Evolutionary conservation across 257 asterid genomes (phyloP), one percentile per base, ranked within the genome.

Genomic region (Gentiana macrophylla): DNA sequence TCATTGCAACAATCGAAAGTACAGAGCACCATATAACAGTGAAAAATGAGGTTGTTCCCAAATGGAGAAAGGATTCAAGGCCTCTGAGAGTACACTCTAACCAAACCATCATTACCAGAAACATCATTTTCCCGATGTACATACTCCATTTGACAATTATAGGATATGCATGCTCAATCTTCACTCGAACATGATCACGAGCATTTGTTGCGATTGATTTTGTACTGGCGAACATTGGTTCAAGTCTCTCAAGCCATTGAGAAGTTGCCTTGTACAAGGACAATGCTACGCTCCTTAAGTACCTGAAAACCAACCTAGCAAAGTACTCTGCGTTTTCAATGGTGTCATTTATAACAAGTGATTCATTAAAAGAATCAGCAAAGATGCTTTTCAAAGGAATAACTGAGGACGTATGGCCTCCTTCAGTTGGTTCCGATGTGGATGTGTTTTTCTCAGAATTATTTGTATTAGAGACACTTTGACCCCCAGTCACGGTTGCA

Each of bases 1-100:
- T 68, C 76, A 84, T 77, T 61, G 88, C 83, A 62, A 74, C 70
- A 44, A 83, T 66, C 12, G 94, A 92, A 56, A 92, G 77, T 64
- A 74, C 67, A 70, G 84, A 67, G 65, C 96, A 92, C 97, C 98
- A 87, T 12, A 88, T 62, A 67, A 92, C 65, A 12, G 89, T 66
- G 80, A 92, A 82, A 81, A 92, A 77, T 12, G 97, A 84, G 9
- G 95, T 73, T 24, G 95, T 87, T 63, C 97, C 90, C 98, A 87
- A 81, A 58, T 81, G 88, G 50, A 87, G 72, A 73, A 92, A 77
- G 35, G 98, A 92, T 61, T 83, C 95, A 5, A 78, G 66, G 69
- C 98, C 98, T 81, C 98, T 87, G 49, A 87, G 69, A 34, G 86
- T 67, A 62, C 95, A 92, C 52, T 85, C 94, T 82, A 92, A 70